phyloP scores from a whole-genome alignment of 2,329 filamentous ascomycete genomes.

The Acephala macrosclerotiorum region DNA sequence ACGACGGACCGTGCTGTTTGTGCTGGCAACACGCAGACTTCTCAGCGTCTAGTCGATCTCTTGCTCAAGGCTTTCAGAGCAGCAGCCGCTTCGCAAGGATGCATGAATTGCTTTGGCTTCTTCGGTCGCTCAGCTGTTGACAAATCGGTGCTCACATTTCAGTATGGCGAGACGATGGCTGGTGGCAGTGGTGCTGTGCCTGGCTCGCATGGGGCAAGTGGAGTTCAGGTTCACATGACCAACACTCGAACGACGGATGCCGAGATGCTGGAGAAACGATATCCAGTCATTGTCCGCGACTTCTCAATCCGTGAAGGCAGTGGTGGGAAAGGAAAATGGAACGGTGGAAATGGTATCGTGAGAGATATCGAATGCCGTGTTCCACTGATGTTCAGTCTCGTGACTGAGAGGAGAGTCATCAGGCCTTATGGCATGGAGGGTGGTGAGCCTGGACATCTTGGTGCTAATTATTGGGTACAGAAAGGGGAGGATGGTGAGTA shows the following conservation, averaged over 20 bases:
- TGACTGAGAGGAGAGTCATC: slow-evolving; percentile 71
- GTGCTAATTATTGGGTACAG: slow-evolving; percentile 13
- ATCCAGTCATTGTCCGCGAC: slow-evolving; percentile 35
- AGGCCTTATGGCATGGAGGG: slow-evolving; percentile 83
- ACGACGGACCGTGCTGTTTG: slow-evolving; percentile 64
- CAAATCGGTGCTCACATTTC: slow-evolving; percentile 72
- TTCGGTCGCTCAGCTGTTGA: slow-evolving; percentile 64
- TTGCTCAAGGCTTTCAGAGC: slow-evolving; percentile 80
- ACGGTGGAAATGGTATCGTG: slow-evolving; percentile 34
- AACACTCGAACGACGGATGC: slow-evolving; percentile 38
- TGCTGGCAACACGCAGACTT: slow-evolving; percentile 80
- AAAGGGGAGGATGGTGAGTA: background rate
- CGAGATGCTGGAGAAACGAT: slow-evolving; percentile 38
- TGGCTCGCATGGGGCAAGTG: slow-evolving; percentile 31
- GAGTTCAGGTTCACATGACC: slow-evolving; percentile 37
- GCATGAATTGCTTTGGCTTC: slow-evolving; percentile 83
- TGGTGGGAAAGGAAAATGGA: slow-evolving; percentile 34
- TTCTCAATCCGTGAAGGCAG: slow-evolving; percentile 29
- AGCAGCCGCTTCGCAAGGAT: slow-evolving; percentile 78
- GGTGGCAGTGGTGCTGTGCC: slow-evolving; percentile 37
- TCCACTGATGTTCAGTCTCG: slow-evolving; percentile 40
- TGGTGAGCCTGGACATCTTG: slow-evolving; percentile 4
- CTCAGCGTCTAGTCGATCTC: slow-evolving; percentile 80
- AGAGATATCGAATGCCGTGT: slow-evolving; percentile 62
- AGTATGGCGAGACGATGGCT: slow-evolving; percentile 56